Evolutionary conservation across 2,329 filamentous ascomycete genomes (phyloP).

Genomic region (Pseudocercospora pini-densiflorae): DNA sequence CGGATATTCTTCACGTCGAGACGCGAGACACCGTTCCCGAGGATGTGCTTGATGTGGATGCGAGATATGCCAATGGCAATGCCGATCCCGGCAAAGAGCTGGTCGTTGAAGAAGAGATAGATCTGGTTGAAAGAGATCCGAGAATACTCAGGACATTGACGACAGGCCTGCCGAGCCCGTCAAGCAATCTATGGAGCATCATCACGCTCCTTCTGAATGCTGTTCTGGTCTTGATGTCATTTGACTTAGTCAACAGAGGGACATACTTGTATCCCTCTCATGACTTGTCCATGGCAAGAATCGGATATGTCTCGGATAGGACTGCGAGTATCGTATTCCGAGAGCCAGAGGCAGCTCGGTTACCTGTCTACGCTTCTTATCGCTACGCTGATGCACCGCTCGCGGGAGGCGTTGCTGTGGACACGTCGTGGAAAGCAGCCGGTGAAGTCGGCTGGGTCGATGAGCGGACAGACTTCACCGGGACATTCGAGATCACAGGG

Average conservation of each 20-base stretch:
- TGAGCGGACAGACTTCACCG: constrained; percentile 82
- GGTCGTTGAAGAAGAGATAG: constrained; percentile 66
- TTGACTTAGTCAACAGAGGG: constrained; percentile 79
- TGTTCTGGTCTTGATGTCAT: constrained; percentile 67
- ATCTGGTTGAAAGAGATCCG: constrained; percentile 62
- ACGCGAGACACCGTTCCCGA: constrained; percentile 46
- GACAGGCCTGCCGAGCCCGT: constrained; percentile 74
- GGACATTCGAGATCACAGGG: constrained; percentile 68
- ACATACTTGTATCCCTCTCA: constrained; percentile 70
- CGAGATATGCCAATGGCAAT: constrained; percentile 35
- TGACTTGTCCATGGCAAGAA: constrained; percentile 81
- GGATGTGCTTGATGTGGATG: constrained; percentile 26
- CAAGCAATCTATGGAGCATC: constrained; percentile 68
- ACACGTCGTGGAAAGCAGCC: constrained; percentile 69
- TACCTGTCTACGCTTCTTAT: constrained; percentile 76
- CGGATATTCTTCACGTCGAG: constrained; percentile 43
- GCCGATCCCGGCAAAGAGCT: constrained; percentile 55
- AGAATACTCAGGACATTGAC: constrained; percentile 69
- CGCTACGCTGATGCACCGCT: constrained; percentile 43
- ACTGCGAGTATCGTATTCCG: constrained; percentile 82
- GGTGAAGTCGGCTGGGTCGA: constrained; percentile 69
- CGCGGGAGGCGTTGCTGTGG: constrained; percentile 33
- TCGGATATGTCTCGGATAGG: constrained; percentile 83
- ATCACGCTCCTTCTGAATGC: constrained; percentile 66
- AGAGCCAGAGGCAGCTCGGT: constrained; percentile 75